Conservation (phyloP, 75 land plant genomes). For the Sequoiadendron giganteum region DNA sequence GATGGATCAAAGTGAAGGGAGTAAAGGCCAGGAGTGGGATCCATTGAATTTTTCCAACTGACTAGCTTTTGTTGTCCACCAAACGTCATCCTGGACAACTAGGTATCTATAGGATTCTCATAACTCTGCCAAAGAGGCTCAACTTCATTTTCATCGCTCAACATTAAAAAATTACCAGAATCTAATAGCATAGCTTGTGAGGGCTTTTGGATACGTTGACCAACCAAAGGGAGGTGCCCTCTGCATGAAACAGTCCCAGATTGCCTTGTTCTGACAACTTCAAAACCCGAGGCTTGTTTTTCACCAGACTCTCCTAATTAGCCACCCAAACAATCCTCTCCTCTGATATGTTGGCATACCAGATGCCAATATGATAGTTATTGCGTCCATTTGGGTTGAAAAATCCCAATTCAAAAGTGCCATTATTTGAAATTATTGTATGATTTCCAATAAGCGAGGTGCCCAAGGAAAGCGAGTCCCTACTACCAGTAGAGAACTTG, state of each 20-base stretch:
- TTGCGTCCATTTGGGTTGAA: slow-evolving; percentile 4
- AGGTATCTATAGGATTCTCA: slow-evolving; percentile 52
- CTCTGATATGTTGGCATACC: slow-evolving; percentile 23
- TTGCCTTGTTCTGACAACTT: slow-evolving; percentile 20
- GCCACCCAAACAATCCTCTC: slow-evolving; percentile 49
- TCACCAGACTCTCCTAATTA: slow-evolving; percentile 35
- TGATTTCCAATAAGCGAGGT: neutral
- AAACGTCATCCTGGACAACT: slow-evolving; percentile 51
- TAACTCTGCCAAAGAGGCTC: slow-evolving; percentile 57
- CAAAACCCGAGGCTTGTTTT: slow-evolving; percentile 9
- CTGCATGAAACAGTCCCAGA: neutral
- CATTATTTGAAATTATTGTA: slow-evolving; percentile 32
- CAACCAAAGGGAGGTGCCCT: neutral
- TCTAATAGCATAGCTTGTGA: neutral
- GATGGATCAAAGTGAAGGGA: slow-evolving; percentile 14
- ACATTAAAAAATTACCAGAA: slow-evolving; percentile 9
- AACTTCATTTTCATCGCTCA: neutral
- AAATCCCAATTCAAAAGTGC: slow-evolving; percentile 28
- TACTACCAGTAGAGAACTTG: no score
- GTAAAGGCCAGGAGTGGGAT: slow-evolving; percentile 36
- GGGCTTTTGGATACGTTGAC: neutral
- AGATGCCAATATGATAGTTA: slow-evolving; percentile 45
- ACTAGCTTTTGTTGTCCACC: slow-evolving; percentile 14
- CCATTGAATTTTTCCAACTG: slow-evolving; percentile 24
- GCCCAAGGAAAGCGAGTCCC: neutral